Percentiles rank a stretch among this genome's conserved stretches.
phyloP scores from a whole-genome alignment of 2,329 filamentous ascomycete genomes.

The Huntiella omanensis region DNA sequence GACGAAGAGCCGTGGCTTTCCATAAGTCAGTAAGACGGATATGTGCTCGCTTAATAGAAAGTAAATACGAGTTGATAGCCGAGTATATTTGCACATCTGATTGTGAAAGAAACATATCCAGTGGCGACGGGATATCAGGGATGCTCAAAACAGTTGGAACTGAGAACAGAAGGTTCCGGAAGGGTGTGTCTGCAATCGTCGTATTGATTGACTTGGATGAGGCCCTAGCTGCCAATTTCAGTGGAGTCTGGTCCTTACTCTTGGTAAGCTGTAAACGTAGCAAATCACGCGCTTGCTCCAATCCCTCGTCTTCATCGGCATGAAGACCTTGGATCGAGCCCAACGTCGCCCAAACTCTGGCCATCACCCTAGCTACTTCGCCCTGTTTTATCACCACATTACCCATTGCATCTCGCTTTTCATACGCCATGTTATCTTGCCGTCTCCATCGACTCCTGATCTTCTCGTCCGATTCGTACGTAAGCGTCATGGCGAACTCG shows the following conservation, averaged over 20 bases:
- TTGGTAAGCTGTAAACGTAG: slow-evolving; percentile 48
- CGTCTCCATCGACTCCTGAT: slow-evolving; percentile 55
- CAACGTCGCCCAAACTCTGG: slow-evolving; percentile 61
- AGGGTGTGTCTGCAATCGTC: slow-evolving; percentile 27
- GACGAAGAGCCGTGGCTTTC: slow-evolving; percentile 63
- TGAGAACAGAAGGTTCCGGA: slow-evolving; percentile 59
- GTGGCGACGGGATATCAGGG: slow-evolving; percentile 52
- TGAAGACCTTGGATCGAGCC: slow-evolving; percentile 52
- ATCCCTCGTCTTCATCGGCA: slow-evolving; percentile 61
- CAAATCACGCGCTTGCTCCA: slow-evolving; percentile 66
- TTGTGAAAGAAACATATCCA: slow-evolving; percentile 70
- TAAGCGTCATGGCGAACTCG: slow-evolving; percentile 77
- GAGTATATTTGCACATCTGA: slow-evolving; percentile 66
- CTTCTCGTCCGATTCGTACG: slow-evolving; percentile 66
- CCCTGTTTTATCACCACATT: slow-evolving; percentile 60
- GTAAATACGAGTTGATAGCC: slow-evolving; percentile 67
- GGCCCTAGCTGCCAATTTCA: slow-evolving; percentile 15
- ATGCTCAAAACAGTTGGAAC: slow-evolving; percentile 41
- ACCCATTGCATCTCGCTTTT: slow-evolving; percentile 38
- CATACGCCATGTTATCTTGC: slow-evolving; percentile 37
- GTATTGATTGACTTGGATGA: slow-evolving; percentile 15
- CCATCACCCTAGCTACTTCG: slow-evolving; percentile 60
- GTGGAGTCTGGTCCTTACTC: slow-evolving; percentile 21
- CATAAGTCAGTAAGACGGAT: slow-evolving; percentile 70
- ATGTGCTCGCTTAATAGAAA: slow-evolving; percentile 71